Evolutionary conservation across 140 eudicot species (phyloP).

Genomic region (Anethum foeniculum): DNA sequence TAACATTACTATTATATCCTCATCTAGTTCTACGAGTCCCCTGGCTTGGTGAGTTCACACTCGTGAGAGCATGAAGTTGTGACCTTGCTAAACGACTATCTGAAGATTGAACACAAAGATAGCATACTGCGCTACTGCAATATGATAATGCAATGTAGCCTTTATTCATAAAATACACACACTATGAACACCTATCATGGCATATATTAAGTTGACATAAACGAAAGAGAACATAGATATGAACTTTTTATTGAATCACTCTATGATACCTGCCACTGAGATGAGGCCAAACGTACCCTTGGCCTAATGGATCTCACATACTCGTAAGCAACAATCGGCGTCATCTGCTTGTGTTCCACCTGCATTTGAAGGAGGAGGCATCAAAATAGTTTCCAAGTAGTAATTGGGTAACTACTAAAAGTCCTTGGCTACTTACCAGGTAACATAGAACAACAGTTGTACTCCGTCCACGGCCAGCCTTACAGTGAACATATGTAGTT

Average conservation of each 20-base stretch:
- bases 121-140: not conserved
- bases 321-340: constrained; percentile 59
- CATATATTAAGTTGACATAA: not conserved
- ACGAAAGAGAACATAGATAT: not conserved
- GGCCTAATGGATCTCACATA: constrained; percentile 80
- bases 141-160: not conserved
- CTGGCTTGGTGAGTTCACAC: not conserved
- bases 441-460: constrained; percentile 91
- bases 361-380: constrained; percentile 11
- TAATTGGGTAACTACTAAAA: not conserved
- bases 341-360: constrained; percentile 86
- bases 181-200: not conserved
- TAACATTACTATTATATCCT: not conserved
- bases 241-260: not conserved
- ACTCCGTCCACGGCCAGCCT: constrained; percentile 97
- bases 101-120: not conserved
- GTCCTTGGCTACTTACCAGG: constrained; percentile 40
- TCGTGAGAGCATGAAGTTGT: not conserved
- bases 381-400: not conserved
- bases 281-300: constrained; percentile 68
- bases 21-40: not conserved
- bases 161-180: not conserved
- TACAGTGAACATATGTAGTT: constrained; percentile 86
- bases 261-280: constrained; percentile 64
- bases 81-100: not conserved